Conservation (phyloP, 192 early-diverging fungal genomes). For the Polychytrium aggregatum region DNA sequence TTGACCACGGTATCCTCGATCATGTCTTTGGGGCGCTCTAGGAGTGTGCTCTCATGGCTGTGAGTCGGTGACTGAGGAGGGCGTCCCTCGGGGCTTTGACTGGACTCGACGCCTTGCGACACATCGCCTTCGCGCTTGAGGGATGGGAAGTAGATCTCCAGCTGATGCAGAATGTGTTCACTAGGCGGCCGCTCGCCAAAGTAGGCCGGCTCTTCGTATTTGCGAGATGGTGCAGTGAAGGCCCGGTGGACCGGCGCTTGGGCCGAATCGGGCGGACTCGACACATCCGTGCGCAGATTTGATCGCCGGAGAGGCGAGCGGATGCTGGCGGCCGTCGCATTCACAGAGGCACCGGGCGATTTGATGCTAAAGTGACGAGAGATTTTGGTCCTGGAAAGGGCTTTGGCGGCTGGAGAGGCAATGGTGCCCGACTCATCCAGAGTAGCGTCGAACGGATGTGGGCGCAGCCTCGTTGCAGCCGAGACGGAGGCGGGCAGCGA, state of each 20-base stretch:
- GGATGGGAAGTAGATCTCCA: conserved; percentile 71
- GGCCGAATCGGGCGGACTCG: neutral
- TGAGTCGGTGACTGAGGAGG: neutral
- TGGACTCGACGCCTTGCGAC: neutral
- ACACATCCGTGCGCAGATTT: neutral
- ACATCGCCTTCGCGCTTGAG: conserved; percentile 1
- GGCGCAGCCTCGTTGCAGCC: too few relatives aligned
- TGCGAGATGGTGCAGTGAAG: neutral
- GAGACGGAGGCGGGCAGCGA: too few relatives aligned
- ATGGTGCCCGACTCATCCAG: too few relatives aligned
- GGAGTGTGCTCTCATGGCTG: too few relatives aligned
- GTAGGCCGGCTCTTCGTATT: conserved; percentile 54
- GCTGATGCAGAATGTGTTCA: conserved; percentile 80
- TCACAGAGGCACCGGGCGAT: neutral
- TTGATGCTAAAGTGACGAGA: neutral
- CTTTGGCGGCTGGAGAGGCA: too few relatives aligned
- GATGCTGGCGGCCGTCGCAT: neutral
- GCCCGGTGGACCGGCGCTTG: neutral
- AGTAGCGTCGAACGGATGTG: too few relatives aligned
- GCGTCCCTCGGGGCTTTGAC: too few relatives aligned
- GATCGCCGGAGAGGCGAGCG: neutral
- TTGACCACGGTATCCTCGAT: conserved; percentile 8
- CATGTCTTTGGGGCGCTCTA: conserved; percentile 4
- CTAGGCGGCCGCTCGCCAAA: conserved; percentile 91
- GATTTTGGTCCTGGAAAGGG: neutral